Conservation (phyloP, 2,329 filamentous ascomycete species). For the Paraphaeosphaeria sporulosa region DNA sequence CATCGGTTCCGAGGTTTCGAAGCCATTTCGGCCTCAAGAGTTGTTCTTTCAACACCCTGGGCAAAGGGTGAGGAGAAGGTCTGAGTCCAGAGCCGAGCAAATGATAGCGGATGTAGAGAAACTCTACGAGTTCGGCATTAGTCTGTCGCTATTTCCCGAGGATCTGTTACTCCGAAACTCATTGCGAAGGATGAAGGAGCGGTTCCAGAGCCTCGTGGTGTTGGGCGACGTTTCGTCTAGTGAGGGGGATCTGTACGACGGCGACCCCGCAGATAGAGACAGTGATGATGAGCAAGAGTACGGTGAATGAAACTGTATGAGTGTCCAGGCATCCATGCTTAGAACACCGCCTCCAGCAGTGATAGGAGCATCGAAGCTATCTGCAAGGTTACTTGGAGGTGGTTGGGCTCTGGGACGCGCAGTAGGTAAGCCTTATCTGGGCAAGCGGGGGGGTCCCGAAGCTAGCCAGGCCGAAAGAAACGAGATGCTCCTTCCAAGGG, state of each 20-base stretch:
- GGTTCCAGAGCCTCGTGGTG: background rate
- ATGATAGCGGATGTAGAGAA: conserved; percentile 4
- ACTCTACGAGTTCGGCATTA: conserved; percentile 1
- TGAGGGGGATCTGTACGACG: background rate
- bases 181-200: background rate
- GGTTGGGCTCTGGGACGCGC: too few relatives aligned
- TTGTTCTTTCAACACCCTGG: background rate
- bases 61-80: background rate
- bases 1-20: background rate
- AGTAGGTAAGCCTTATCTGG: too few relatives aligned
- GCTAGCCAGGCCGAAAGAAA: too few relatives aligned
- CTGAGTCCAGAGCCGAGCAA: background rate
- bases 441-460: too few relatives aligned
- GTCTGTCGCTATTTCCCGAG: conserved; percentile 1
- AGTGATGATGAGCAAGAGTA: conserved; percentile 1
- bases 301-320: background rate
- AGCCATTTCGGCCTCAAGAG: background rate
- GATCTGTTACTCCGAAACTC: background rate
- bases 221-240: background rate
- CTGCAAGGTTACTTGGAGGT: too few relatives aligned
- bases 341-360: background rate
- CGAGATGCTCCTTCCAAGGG: too few relatives aligned
- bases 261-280: background rate
- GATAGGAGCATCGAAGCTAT: background rate
- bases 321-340: background rate